Evolutionary conservation across 441 rosid genomes (phyloP).

Genomic region (Corymbia citriodora): DNA sequence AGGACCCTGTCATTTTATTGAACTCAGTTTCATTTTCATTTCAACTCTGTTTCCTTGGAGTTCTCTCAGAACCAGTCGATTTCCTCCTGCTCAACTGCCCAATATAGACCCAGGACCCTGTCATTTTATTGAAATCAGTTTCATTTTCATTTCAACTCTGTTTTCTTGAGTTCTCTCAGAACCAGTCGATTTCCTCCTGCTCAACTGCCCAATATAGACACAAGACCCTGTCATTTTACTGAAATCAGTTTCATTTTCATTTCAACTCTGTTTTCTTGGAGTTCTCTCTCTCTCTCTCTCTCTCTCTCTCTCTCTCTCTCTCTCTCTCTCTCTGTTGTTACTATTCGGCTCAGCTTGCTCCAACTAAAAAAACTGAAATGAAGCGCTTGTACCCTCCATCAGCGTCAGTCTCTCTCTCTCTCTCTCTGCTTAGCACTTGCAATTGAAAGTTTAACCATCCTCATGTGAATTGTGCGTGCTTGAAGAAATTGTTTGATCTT

Average conservation of each 20-base stretch:
- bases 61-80: not conserved
- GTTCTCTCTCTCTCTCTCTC: too few species aligned
- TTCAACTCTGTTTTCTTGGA: not conserved
- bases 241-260: not conserved
- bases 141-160: not conserved
- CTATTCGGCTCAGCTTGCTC: not conserved
- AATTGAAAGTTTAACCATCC: not conserved
- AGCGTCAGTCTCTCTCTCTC: conserved; percentile 29
- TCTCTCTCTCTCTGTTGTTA: not conserved
- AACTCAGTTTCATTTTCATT: not conserved
- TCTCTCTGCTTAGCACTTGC: not conserved
- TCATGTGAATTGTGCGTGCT: not conserved
- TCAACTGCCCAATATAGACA: not conserved
- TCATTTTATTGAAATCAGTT: not conserved
- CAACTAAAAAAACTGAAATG: conserved; percentile 15
- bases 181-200: not conserved
- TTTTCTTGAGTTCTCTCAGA: not conserved
- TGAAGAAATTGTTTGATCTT: not conserved
- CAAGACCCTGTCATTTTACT: not conserved
- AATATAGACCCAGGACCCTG: not conserved
- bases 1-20: not conserved
- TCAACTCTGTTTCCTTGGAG: not conserved
- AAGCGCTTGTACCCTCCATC: conserved; percentile 43
- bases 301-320: not conserved
- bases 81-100: not conserved